Evolutionary conservation across 2,329 filamentous ascomycete species (phyloP), one percentile per base, ranked within the genome.

Genomic region (Leptographium procerum): DNA sequence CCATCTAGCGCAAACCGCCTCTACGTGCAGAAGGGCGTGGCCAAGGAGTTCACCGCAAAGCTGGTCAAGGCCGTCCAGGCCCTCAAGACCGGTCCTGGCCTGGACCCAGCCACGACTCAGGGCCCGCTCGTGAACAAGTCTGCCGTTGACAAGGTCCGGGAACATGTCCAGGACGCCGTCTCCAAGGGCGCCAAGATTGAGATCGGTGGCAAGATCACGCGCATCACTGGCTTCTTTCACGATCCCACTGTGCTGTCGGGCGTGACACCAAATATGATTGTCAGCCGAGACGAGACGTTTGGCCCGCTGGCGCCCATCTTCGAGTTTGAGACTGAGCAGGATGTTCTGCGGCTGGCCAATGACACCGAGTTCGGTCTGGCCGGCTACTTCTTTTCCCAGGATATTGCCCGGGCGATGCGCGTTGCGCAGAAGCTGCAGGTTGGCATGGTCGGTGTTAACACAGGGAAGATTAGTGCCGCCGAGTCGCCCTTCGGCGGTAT

Each of bases 231-330:
- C 10, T 87, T 87, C 69, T 90, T 88, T 74, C 88, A 82, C 71
- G 77, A 85, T 61, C 84, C 84, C 0, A 89, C 87, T 0, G 82
- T 89, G 24, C 78, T 90, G 58, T 79, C 82, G n/a, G 83, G 82
- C 16, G 58, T 65, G 7, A 63, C 61, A 7, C 4, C 58, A 9
- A 61, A 62, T 8, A 65, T 65, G 61, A 19, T 29, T 2, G 55
- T 66, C 2, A 55, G 29, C 34, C 36, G 28, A 0, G 63, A 65
- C 14, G 65, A 66, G 56, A 62, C 61, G 16, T 66, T 65, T 45
- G 66, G 63, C 6, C 64, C 65, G 10, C 48, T 64, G 9, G 64
- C 62, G 1, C 48, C 61, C 1, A 57, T 64, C 9, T 60, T 64
- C 9, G 40, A 57, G 9, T 63, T 72, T 43, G 64, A 68, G 8